Percentiles rank a stretch among this genome's conserved stretches.
Conservation (phyloP, 441 rosid species). For the Populus trichocarpa region DNA sequence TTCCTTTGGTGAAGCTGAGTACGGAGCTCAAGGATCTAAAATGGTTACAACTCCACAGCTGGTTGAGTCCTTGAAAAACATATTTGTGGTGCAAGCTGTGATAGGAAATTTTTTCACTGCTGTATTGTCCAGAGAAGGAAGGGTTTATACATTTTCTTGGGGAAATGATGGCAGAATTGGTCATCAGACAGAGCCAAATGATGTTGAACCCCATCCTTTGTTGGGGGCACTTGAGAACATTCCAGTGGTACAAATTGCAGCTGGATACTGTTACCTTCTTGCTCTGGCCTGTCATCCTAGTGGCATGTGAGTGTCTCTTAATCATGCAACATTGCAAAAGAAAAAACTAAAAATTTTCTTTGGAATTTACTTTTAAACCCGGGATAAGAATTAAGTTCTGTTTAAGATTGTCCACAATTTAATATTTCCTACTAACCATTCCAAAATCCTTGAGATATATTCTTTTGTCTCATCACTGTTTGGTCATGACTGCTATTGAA, state of each 20-base stretch:
- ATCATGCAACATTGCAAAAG: background rate
- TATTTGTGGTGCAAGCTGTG: conserved; percentile 94
- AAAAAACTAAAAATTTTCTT: background rate
- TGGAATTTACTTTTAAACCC: background rate
- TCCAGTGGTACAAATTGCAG: conserved; percentile 90
- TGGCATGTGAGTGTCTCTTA: conserved; percentile 77
- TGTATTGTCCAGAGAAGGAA: conserved; percentile 89
- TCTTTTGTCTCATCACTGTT: background rate
- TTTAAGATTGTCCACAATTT: background rate
- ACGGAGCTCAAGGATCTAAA: conserved; percentile 51
- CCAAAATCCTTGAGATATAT: background rate
- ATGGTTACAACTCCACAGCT: conserved; percentile 61
- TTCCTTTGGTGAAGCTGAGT: conserved; percentile 70
- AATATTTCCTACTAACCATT: background rate
- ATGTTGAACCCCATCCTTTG: conserved; percentile 78
- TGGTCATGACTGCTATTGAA: background rate
- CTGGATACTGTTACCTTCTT: conserved; percentile 96
- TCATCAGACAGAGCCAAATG: conserved; percentile 72
- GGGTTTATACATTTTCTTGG: conserved; percentile 92
- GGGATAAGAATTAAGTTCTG: background rate
- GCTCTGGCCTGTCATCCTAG: conserved; percentile 92
- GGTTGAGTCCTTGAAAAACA: conserved; percentile 65
- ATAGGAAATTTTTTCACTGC: conserved; percentile 92
- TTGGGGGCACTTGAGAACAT: conserved; percentile 80
- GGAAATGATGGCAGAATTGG: conserved; percentile 75